A percentile compares a stretch with the other conserved stretches of the same genome.
phyloP scores from a whole-genome alignment of 2,329 filamentous ascomycete species.

The Iodosphaeria phyllophila region DNA sequence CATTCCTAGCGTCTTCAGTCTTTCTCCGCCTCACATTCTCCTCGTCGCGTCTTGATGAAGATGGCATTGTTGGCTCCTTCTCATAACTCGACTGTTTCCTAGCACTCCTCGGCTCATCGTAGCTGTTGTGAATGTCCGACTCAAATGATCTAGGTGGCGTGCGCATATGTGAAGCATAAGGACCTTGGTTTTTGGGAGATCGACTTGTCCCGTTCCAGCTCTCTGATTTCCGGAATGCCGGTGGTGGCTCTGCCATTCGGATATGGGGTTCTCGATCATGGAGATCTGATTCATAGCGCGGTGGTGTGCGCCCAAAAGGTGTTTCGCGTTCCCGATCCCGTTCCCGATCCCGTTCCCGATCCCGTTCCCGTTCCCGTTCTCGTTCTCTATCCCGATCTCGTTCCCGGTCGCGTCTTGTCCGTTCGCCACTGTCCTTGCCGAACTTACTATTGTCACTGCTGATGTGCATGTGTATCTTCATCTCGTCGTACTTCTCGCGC shows the following conservation, averaged over 20 bases:
- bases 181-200: conserved; percentile 1
- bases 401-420: conserved; percentile 41
- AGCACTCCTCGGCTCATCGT: conserved; percentile 4
- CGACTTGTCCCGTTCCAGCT: no score
- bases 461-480: no score
- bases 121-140: conserved; percentile 2
- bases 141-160: conserved; percentile 3
- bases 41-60: conserved; percentile 20
- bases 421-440: conserved; percentile 48
- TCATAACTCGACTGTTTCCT: conserved; percentile 7
- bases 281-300: conserved; percentile 2
- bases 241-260: conserved; percentile 2
- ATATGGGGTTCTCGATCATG: conserved; percentile 1
- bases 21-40: conserved; percentile 16
- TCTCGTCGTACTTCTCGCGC: conserved; percentile 58
- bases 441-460: no score
- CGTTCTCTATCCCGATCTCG: conserved; percentile 23
- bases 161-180: conserved; percentile 1
- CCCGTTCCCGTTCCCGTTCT: conserved; percentile 3
- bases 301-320: conserved; percentile 2
- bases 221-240: conserved; percentile 1
- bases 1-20: conserved; percentile 10
- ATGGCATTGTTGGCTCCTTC: conserved; percentile 21
- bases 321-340: conserved; percentile 3
- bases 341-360: conserved; percentile 1